These are phyloP conservation scores for Auriscalpium orientale DNA, from an alignment of 768 basidiomycete species.

Conservation along the genomic window DNA sequence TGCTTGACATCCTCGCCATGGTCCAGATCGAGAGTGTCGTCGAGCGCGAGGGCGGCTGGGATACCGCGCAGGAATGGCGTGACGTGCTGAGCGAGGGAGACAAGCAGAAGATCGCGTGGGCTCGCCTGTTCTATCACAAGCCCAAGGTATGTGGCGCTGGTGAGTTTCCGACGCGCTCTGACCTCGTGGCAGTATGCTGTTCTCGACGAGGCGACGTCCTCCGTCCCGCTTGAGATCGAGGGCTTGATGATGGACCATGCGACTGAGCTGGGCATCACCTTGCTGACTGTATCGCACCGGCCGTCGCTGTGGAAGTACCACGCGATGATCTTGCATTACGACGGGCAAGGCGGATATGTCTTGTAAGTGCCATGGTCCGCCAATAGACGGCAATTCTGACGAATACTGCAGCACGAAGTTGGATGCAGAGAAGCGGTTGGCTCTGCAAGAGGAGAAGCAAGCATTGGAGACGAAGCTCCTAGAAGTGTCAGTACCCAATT, in stretches of 20 bases:
- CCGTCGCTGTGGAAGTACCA: slow-evolving; percentile 94
- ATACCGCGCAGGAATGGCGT: slow-evolving; percentile 83
- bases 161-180: not conserved
- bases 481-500: slow-evolving; percentile 60
- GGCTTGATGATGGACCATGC: slow-evolving; percentile 94
- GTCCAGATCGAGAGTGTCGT: slow-evolving; percentile 85
- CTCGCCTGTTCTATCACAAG: slow-evolving; percentile 88
- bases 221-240: slow-evolving; percentile 90
- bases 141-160: slow-evolving; percentile 57
- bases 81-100: slow-evolving; percentile 92
- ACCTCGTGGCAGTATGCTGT: slow-evolving; percentile 73
- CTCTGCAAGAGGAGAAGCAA: slow-evolving; percentile 93
- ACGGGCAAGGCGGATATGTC: slow-evolving; percentile 91
- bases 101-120: slow-evolving; percentile 97
- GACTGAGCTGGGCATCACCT: slow-evolving; percentile 78
- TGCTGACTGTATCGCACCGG: slow-evolving; percentile 92
- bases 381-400: not conserved
- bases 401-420: slow-evolving; percentile 60
- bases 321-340: slow-evolving; percentile 80
- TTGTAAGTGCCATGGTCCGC: slow-evolving; percentile 52
- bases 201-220: slow-evolving; percentile 91
- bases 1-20: slow-evolving; percentile 61
- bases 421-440: slow-evolving; percentile 83
- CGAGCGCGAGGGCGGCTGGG: slow-evolving; percentile 96
- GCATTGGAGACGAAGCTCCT: slow-evolving; percentile 74